phyloP scores from a whole-genome alignment of 441 rosid genomes.

The Euphorbia corollata region DNA sequence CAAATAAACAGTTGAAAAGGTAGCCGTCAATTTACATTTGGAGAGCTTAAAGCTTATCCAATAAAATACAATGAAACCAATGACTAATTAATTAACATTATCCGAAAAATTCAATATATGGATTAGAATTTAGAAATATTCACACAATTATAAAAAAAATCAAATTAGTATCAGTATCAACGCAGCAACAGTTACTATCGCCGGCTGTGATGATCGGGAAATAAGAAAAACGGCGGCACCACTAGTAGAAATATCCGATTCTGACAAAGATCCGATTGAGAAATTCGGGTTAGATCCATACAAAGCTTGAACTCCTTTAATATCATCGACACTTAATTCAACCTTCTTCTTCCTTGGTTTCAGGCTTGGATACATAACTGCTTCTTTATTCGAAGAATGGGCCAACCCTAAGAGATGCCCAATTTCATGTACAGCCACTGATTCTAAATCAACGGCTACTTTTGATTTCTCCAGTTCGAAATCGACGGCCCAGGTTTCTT shows the following conservation, averaged over 20 bases:
- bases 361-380: slow-evolving; percentile 84
- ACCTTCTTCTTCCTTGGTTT: slow-evolving; percentile 62
- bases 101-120: neutral
- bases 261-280: slow-evolving; percentile 42
- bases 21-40: neutral
- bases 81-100: neutral
- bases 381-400: slow-evolving; percentile 49
- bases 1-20: neutral
- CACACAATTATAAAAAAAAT: neutral
- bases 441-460: slow-evolving; percentile 74
- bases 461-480: slow-evolving; percentile 45
- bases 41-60: too few relatives aligned
- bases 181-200: slow-evolving; percentile 17
- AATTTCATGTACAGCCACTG: slow-evolving; percentile 77
- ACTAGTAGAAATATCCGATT: slow-evolving; percentile 57
- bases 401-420: slow-evolving; percentile 74
- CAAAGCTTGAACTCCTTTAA: slow-evolving; percentile 68
- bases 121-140: neutral
- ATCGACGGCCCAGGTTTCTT: slow-evolving; percentile 74
- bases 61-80: neutral
- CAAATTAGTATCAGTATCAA: slow-evolving; percentile 1
- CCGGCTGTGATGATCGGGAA: slow-evolving; percentile 2
- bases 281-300: slow-evolving; percentile 79
- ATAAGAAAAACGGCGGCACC: slow-evolving; percentile 29
- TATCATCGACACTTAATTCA: slow-evolving; percentile 51